Evolutionary conservation across 2,329 filamentous ascomycete genomes (phyloP).

Genomic region (Trichoderma breve): DNA sequence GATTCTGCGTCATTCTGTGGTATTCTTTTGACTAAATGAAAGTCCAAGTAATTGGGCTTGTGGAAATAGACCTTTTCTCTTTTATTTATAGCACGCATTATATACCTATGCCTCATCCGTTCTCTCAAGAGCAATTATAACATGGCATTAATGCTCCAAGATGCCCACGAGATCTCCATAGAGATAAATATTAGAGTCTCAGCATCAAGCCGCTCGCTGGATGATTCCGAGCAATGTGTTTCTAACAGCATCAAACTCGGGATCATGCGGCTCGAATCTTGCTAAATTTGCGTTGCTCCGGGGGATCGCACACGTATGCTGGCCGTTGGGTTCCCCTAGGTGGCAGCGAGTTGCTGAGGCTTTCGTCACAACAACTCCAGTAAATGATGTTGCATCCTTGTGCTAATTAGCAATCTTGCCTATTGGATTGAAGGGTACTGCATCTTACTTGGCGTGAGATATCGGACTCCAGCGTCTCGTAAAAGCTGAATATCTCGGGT

Average conservation of each 20-base stretch:
- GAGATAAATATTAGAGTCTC: no score
- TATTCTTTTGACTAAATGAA: not conserved
- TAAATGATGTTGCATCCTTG: not conserved
- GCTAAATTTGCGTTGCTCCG: not conserved
- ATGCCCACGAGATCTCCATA: no score
- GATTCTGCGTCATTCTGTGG: not conserved
- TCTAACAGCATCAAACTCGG: not conserved
- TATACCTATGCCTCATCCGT: not conserved
- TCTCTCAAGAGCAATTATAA: not conserved
- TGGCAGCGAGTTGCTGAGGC: not conserved
- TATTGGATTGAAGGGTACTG: not conserved
- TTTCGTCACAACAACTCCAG: not conserved
- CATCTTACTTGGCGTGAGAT: not conserved
- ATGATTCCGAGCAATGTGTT: not conserved
- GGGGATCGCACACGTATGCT: not conserved
- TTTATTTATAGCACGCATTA: not conserved
- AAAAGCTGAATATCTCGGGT: not conserved
- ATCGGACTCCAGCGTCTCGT: not conserved
- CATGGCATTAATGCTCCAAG: no score
- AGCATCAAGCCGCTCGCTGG: not conserved
- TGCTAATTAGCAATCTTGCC: not conserved
- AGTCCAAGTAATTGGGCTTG: not conserved
- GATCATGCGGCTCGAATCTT: not conserved
- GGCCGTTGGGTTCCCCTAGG: not conserved
- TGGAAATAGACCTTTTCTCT: not conserved